Base-by-base conservation (phyloP, 2,329 filamentous ascomycete genomes). In the Dactylellina haptotyla region DNA sequence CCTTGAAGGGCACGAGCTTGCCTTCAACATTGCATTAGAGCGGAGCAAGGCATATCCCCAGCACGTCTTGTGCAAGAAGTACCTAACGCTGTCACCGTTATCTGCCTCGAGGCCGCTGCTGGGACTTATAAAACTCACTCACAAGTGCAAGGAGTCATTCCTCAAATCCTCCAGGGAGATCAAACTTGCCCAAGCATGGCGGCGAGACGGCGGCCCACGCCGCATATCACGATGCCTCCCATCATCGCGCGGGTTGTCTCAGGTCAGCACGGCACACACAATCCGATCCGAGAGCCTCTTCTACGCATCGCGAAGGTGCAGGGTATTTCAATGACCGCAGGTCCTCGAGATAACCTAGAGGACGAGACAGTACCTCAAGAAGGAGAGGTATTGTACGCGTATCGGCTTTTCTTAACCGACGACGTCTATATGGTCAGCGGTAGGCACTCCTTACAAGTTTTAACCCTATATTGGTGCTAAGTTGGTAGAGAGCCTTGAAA, bases 321-420 rank as follows among this genome's bases (percentile, higher is more conserved):
- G 37, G 59, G 67, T 39, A 72, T 72, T 34, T 72, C 67, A 16
- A 72, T 72, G 67, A 72, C 56, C 8, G 67, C 67, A n/a, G 67
- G 67, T 3, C 59, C 67, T 43, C 51, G 53, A 2, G 50, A 57
- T n/a, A 59, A 72, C 53, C 59, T 59, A 1, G 45, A 72, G 5
- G 67, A 72, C 48, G 67, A 72, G 34, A 65, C 9, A 1, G 67
- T 59, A 18, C 67, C 59, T 5, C 32, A 23, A 18, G 67, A 72
- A 43, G 67, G 67, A 1, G 59, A 72, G 5, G 65, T 54, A 9
- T 32, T 72, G 12, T 72, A 57, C 23, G 67, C 67, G 0, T 72
- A 72, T 50, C 59, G 67, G 6, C 37, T 72, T 2, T 72, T 72
- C 23, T 39, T 72, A 16, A 72, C 59, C 1, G 67, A 72, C 16